phyloP scores from a whole-genome alignment of 2,329 filamentous ascomycete species.

The Fusarium sp. region DNA sequence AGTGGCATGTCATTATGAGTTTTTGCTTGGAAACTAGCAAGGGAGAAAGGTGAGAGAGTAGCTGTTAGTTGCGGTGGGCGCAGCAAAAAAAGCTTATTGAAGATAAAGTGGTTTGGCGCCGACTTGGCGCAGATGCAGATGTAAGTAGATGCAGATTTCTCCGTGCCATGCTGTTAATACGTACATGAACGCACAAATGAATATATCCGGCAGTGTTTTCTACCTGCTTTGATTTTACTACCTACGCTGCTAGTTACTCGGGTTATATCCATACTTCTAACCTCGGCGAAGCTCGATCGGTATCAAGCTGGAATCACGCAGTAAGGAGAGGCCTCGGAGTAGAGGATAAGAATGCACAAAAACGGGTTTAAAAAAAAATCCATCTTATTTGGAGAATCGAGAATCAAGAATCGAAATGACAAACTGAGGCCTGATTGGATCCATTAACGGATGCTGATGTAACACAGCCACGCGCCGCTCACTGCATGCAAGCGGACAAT shows the following conservation, averaged over 20 bases:
- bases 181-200: not conserved
- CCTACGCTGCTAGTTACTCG: not conserved
- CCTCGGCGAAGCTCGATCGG: not conserved
- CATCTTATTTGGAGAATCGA: not conserved
- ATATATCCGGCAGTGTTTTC: not conserved
- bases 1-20: conserved; percentile 25
- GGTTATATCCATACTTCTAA: not conserved
- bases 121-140: conserved; percentile 41
- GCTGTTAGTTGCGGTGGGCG: conserved; percentile 37
- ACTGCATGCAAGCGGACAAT: conserved; percentile 5
- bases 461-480: conserved; percentile 33
- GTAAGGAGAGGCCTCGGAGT: not conserved
- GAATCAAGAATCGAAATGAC: not conserved
- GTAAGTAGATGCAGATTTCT: not conserved
- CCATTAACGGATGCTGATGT: not conserved
- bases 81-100: conserved; percentile 46
- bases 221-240: not conserved
- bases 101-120: conserved; percentile 43
- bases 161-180: not conserved
- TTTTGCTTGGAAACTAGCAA: conserved; percentile 25
- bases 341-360: not conserved
- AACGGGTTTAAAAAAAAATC: not conserved
- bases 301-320: too few species aligned
- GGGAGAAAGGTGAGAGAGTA: conserved; percentile 8
- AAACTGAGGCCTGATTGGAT: not conserved